These are phyloP conservation scores for Punica granatum DNA, from an alignment of 345 rosid genomes.

Conservation along the genomic window DNA sequence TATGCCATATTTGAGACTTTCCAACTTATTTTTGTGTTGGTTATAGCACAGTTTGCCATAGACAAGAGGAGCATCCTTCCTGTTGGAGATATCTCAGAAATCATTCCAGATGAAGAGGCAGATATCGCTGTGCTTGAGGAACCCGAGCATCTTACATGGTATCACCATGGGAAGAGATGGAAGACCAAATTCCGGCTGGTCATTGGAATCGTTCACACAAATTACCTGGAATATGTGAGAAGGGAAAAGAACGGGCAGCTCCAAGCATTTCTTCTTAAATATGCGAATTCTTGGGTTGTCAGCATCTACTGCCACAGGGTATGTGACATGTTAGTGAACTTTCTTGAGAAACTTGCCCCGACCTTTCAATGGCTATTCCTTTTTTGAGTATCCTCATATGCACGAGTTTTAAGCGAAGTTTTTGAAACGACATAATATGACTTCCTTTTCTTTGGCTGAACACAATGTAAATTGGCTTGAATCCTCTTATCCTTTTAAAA, in stretches of 20 bases:
- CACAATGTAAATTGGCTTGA: not conserved
- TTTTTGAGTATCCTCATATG: not conserved
- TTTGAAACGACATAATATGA: no score
- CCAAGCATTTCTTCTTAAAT: slow-evolving; percentile 55
- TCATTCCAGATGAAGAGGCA: slow-evolving; percentile 74
- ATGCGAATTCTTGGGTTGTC: slow-evolving; percentile 75
- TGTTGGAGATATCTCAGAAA: slow-evolving; percentile 74
- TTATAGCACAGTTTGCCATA: slow-evolving; percentile 49
- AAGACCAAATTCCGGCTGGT: slow-evolving; percentile 70
- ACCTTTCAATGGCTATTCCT: no score
- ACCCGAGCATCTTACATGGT: slow-evolving; percentile 99
- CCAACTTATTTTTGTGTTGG: not conserved
- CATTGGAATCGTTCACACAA: slow-evolving; percentile 80
- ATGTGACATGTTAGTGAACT: slow-evolving; percentile 10
- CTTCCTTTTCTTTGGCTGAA: no score
- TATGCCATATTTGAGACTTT: not conserved
- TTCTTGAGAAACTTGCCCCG: no score
- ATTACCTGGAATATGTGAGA: slow-evolving; percentile 84
- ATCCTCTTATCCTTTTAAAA: not conserved
- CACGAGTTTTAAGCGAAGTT: no score
- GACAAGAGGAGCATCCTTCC: slow-evolving; percentile 93
- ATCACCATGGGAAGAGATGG: slow-evolving; percentile 96
- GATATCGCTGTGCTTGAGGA: slow-evolving; percentile 94
- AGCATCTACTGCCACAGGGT: slow-evolving; percentile 93
- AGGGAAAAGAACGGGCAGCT: slow-evolving; percentile 74